Evolutionary conservation across 306 rosid genomes (phyloP).

Genomic region (Canavalia ensiformis): DNA sequence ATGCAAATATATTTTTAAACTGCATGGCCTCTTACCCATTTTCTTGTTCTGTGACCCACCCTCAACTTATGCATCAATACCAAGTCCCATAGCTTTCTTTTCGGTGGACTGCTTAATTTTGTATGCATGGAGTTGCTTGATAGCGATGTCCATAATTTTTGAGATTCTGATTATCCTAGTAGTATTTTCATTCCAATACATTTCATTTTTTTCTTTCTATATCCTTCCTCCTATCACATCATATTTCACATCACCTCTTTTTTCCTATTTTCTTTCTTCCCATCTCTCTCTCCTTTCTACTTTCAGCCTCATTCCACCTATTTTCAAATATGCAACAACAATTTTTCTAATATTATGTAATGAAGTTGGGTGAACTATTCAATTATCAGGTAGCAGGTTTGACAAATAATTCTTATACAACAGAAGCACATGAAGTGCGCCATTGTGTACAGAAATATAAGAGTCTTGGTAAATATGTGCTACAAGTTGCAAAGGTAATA

Average conservation of each 20-base stretch:
- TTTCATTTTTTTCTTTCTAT: no score
- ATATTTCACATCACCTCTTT: no score
- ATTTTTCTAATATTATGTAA: not conserved
- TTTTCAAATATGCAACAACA: no score
- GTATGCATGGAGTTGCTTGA: conserved; percentile 33
- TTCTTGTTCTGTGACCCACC: conserved; percentile 27
- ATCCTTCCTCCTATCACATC: no score
- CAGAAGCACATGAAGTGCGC: conserved; percentile 88
- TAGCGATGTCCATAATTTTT: not conserved
- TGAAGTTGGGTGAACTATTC: conserved; percentile 49
- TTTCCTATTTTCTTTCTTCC: no score
- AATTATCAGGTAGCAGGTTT: conserved; percentile 88
- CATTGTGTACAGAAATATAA: conserved; percentile 81
- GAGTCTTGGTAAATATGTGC: conserved; percentile 82
- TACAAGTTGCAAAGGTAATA: conserved; percentile 90
- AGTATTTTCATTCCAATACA: no score
- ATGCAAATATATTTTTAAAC: conserved; percentile 25
- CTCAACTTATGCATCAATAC: conserved; percentile 1
- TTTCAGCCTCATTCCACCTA: no score
- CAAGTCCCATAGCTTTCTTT: not conserved
- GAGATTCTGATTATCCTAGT: no score
- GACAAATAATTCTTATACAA: conserved; percentile 89
- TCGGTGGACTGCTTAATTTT: conserved; percentile 32
- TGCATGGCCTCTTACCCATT: conserved; percentile 20
- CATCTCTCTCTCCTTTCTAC: no score